Base-by-base conservation (phyloP, 1,139 yeast species). In the Saccharomyces pastorianus region DNA sequence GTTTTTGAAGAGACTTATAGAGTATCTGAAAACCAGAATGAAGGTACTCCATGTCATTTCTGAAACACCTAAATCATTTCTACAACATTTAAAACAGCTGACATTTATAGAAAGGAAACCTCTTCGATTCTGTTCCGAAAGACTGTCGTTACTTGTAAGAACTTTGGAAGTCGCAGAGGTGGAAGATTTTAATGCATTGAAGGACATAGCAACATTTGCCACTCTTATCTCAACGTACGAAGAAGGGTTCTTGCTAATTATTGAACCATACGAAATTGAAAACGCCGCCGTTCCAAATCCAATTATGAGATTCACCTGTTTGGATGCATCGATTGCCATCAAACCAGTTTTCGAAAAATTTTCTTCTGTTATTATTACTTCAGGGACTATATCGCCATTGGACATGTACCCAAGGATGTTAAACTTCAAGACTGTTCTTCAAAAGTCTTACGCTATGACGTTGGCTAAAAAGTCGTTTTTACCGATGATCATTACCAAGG, bases 331-430 rank as follows among this genome's bases (percentile, higher is more conserved):
- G 0, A 95, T 95, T 61, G 99, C 99, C 3, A 93, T 93, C 61
- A 93, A 90, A 67, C 99, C 99, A 0, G 93, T 93, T 0, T 93
- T 93, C 75, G 98, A 93, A 52, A 78, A 93, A 58, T 93, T 93
- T 66, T 84, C 89, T 13, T 86, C 97, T 0, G 96, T 93, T n/a
- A 86, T 93, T 57, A 93, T 93, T 58, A 93, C 99, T 0, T 88
- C 96, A 1, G 99, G 99, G 63, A 93, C 99, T 13, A 91, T 93
- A 48, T 93, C 99, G 0, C 99, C 99, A 0, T 79, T 93, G 69
- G 99, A 95, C 66, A 93, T 93, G 99, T 93, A 93, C 68, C 99
- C 99, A 5, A 85, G 89, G 65, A 93, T 93, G 99, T 76, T 93
- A 59, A 87, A 91, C 66, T 93, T 95, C 70, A 91, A 89, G 56